Evolutionary conservation across 345 rosid genomes (phyloP), one percentile per base, ranked within the genome.

Genomic region (Triadica sebifera): DNA sequence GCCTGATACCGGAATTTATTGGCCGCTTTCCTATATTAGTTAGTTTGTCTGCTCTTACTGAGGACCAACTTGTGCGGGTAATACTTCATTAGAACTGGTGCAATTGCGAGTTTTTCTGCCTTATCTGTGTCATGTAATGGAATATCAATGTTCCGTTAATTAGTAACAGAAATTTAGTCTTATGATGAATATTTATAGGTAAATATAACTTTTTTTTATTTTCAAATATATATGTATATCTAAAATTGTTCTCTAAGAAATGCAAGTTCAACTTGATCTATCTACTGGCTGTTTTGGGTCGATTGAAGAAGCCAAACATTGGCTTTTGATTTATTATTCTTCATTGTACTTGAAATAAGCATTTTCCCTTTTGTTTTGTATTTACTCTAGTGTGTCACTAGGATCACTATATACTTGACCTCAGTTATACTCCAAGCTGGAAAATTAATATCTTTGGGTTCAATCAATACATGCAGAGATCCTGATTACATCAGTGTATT

Each of bases 1-100:
- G 98, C 51, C 98, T 94, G 74, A 94, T 94, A 83, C 98, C 98
- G 3, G 98, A 94, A 85, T 94, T 92, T 82, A 86, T 94, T 71
- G 98, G 98, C 63, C 97, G 97, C 49, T 92, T 94, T 79, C 97
- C 97, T 17, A 87, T 94, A 77, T 64, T 94, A 84, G 97, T 91
- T 82, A 89, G 97, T 82, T 91, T 94, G 85, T 85, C 87, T 74
- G 93, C 97, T 82, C 86, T 94, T 67, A 86, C 97, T 2, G 97
- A 94, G 83, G 97, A 94, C 64, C 96, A 94, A 77, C 97, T 94
- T 62, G 85, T 89, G 80, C 85, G 78, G 93, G 98, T 92, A 87
- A 55, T 67, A 38, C 45, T 60, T 52, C 51, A 58, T 51, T 71
- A 75, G 4, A 46, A 12, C 71, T 76, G 69, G 41, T 51, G 47